Evolutionary conservation across 352 stramenopile genomes (phyloP), one percentile per base, ranked within the genome.

Genomic region (Pythium coloratum): DNA sequence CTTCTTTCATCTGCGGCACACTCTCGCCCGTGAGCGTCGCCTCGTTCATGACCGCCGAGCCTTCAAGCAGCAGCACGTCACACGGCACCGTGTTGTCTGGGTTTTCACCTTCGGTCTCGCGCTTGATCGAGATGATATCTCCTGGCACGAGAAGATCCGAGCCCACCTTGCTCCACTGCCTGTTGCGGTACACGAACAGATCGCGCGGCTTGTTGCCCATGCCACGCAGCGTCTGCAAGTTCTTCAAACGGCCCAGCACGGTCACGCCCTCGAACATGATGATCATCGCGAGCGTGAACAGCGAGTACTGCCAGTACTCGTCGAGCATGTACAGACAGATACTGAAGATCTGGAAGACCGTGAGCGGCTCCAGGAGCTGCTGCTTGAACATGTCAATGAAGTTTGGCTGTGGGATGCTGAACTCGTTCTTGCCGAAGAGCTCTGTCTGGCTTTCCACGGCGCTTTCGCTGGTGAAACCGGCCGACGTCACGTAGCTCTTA

Each of bases 261-360:
- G 98, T 95, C 13, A 97, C 97, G 32, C 87, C 91, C 73, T 99
- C 98, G 67, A 99, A 99, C 75, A 99, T 89, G 55, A 99, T 73
- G 55, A 99, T 94, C 83, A 99, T 99, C 46, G 88, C 81, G 12
- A 99, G 82, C 50, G 97, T 99, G 69, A 99, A 99, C n/a, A 99
- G 79, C 33, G 95, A 97, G 82, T 99, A 99, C 78, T 99, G 97
- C 97, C 97, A 99, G 84, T 99, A 99, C 76, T 99, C 98, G 79
- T 99, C 98, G 14, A 99, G 82, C 80, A 94, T 98, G 91, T 98
- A 99, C 26, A 99, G 78, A 28, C 96, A 84, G 18, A 99, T 96
- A 72, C 97, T 99, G 55, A 99, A 97, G 56, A 99, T 84, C 87
- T 99, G 98, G 76, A 99, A 99, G 1, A 99, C 85, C 62, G 98